These are phyloP conservation scores for Ogataea sp. DNA, from an alignment of 805 yeast genomes.

Conservation along the genomic window DNA sequence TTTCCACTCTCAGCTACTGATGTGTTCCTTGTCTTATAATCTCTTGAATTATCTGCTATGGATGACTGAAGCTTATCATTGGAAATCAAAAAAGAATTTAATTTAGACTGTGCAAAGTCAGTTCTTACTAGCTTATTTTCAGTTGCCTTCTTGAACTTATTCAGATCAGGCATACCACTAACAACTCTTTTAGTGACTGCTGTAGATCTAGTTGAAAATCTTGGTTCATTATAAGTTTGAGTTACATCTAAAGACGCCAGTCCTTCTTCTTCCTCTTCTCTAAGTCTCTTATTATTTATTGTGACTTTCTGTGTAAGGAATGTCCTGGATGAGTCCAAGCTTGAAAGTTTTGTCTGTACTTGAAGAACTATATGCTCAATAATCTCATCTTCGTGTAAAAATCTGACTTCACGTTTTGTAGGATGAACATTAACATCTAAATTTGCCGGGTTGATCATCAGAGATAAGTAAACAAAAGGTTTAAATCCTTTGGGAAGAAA, in stretches of 20 bases:
- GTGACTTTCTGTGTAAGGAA: constrained; percentile 58
- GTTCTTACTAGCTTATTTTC: constrained; percentile 68
- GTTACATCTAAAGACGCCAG: not conserved
- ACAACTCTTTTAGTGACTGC: too few relatives aligned
- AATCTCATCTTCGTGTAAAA: constrained; percentile 81
- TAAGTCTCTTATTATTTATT: constrained; percentile 26
- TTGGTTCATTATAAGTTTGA: too few relatives aligned
- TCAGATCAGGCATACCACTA: not conserved
- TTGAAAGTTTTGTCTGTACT: constrained; percentile 43
- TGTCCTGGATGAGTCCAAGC: constrained; percentile 58
- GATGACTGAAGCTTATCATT: not conserved
- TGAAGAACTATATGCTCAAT: constrained; percentile 46
- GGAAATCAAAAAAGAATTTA: constrained; percentile 28
- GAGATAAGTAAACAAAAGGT: constrained; percentile 69
- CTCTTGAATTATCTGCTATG: not conserved
- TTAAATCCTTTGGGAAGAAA: constrained; percentile 72
- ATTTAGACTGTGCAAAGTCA: constrained; percentile 54
- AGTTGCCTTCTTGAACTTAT: constrained; percentile 29
- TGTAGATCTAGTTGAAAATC: not conserved
- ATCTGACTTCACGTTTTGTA: constrained; percentile 86
- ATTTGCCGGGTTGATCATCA: constrained; percentile 58
- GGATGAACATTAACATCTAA: constrained; percentile 96
- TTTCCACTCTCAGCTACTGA: not conserved
- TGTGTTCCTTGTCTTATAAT: too few relatives aligned
- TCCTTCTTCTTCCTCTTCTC: constrained; percentile 6